Conservation (phyloP, 2,329 filamentous ascomycete species). For the Diaporthe velutina region DNA sequence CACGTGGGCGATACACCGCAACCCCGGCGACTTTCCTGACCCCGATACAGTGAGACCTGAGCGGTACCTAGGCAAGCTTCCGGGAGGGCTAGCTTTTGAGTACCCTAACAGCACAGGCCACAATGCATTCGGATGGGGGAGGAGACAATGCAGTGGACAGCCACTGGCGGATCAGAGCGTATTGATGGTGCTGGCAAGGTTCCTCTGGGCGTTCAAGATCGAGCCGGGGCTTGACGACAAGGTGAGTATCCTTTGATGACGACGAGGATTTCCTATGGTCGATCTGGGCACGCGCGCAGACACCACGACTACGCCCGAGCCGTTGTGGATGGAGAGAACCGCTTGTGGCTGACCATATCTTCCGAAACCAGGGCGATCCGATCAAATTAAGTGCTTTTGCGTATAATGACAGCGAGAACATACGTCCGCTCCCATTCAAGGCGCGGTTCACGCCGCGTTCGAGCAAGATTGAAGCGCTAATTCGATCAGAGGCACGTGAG, state of each 20-base stretch:
- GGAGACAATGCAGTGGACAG: constrained; percentile 25
- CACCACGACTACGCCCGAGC: neutral
- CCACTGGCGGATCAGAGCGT: constrained; percentile 30
- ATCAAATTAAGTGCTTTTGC: constrained; percentile 1
- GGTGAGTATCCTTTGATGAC: constrained; percentile 2
- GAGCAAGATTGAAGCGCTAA: constrained; percentile 2
- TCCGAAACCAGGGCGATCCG: neutral
- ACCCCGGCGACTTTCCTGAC: constrained; percentile 8
- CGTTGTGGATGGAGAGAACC: neutral
- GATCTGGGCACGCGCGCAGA: neutral
- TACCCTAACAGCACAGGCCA: constrained; percentile 19
- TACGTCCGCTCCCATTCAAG: constrained; percentile 3
- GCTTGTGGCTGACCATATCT: neutral
- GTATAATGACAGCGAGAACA: constrained; percentile 1
- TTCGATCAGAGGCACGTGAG: constrained; percentile 25
- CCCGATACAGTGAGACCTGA: constrained; percentile 16
- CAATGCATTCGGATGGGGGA: constrained; percentile 28
- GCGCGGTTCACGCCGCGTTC: constrained; percentile 32
- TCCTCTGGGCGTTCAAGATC: constrained; percentile 30
- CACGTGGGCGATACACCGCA: constrained; percentile 21
- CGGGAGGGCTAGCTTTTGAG: neutral
- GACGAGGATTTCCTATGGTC: neutral
- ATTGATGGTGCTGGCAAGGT: constrained; percentile 17
- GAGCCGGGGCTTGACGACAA: constrained; percentile 22
- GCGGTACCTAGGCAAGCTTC: neutral